Percentiles rank a stretch among this genome's conserved stretches.
Evolutionary conservation across 371 early-diverging fungal species (phyloP).

Genomic region (Mucor sp.): DNA sequence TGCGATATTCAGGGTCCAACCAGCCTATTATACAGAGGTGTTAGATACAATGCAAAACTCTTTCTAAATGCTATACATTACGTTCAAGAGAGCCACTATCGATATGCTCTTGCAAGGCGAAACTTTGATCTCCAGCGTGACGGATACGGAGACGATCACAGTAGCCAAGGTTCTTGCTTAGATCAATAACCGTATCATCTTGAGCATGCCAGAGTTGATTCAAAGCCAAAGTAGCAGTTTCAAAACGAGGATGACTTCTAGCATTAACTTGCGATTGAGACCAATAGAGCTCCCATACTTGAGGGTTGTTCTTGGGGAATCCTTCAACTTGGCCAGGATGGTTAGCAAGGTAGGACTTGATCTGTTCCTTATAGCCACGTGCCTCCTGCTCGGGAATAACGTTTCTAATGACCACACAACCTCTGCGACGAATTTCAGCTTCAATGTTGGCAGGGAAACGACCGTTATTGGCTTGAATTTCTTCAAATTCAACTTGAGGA

Average conservation of each 20-base stretch:
- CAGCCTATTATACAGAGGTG: slow-evolving; percentile 12
- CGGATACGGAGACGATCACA: slow-evolving; percentile 47
- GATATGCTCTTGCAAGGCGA: slow-evolving; percentile 39
- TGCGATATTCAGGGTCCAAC: slow-evolving; percentile 29
- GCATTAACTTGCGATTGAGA: slow-evolving; percentile 30
- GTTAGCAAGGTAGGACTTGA: slow-evolving; percentile 28
- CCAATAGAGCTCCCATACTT: slow-evolving; percentile 49
- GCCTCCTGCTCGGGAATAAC: slow-evolving; percentile 34
- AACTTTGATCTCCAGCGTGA: slow-evolving; percentile 30
- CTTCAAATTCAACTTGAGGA: slow-evolving; percentile 31
- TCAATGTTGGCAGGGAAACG: slow-evolving; percentile 28
- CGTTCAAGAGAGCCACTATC: slow-evolving; percentile 45
- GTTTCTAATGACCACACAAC: slow-evolving; percentile 37
- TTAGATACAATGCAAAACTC: background rate
- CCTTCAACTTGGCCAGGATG: slow-evolving; percentile 30
- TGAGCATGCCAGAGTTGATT: slow-evolving; percentile 39
- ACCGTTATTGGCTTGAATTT: slow-evolving; percentile 35
- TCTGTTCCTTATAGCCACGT: slow-evolving; percentile 32
- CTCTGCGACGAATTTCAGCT: slow-evolving; percentile 30
- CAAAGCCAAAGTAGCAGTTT: slow-evolving; percentile 28
- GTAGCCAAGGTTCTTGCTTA: slow-evolving; percentile 37
- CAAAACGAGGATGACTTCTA: slow-evolving; percentile 36
- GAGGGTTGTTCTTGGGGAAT: slow-evolving; percentile 37
- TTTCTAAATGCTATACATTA: background rate
- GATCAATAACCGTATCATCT: slow-evolving; percentile 27